Evolutionary conservation across 169 alveolate genomes (phyloP).

Genomic region (Plasmodium coatneyi): DNA sequence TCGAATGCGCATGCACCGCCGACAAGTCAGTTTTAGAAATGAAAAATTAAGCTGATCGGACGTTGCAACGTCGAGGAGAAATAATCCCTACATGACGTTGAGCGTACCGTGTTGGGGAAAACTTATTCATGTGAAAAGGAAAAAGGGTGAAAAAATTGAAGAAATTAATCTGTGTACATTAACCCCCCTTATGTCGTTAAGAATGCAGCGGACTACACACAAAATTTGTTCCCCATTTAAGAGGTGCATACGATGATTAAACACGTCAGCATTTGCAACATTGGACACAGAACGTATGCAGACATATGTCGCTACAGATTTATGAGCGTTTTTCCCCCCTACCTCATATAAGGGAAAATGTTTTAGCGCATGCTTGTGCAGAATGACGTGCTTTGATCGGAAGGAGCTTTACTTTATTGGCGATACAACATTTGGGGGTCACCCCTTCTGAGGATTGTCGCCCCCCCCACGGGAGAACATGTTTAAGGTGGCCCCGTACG

Average conservation of each 20-base stretch:
- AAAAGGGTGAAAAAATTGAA: neutral
- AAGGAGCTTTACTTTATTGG: neutral
- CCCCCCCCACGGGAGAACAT: conserved; percentile 2
- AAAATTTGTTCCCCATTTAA: neutral
- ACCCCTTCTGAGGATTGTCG: neutral
- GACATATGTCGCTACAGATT: neutral
- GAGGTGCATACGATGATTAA: neutral
- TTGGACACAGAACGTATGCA: neutral
- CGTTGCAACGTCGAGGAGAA: neutral
- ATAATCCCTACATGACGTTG: neutral
- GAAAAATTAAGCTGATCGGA: neutral
- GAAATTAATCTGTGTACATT: neutral
- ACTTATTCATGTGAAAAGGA: neutral
- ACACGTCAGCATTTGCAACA: neutral
- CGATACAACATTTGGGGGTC: neutral
- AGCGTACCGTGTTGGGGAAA: neutral
- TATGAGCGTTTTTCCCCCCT: neutral
- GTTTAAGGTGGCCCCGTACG: conserved; percentile 24
- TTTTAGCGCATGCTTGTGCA: neutral
- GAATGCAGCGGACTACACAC: conserved; percentile 2
- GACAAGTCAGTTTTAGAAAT: neutral
- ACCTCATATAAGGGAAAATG: neutral
- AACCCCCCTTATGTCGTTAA: neutral
- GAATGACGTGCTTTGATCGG: neutral
- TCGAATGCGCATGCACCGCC: neutral